Percentiles rank a stretch among this genome's conserved stretches.
These are phyloP conservation scores for Colletotrichum plurivorum DNA, from an alignment of 2,329 filamentous ascomycete species.

Conservation along the genomic window DNA sequence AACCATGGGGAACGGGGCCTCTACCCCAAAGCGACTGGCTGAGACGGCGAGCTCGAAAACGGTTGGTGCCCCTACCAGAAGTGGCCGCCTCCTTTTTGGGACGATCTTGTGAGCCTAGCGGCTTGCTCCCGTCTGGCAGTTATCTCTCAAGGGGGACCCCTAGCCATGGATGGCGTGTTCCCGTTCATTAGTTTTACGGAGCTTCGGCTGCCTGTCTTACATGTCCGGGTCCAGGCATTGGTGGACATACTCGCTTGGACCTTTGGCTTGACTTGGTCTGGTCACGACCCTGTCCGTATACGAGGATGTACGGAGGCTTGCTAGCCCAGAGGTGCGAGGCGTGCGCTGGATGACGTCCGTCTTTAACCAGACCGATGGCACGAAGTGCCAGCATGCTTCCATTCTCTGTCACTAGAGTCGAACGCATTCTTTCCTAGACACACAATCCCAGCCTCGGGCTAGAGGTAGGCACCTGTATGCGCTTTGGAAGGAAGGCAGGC, in stretches of 20 bases:
- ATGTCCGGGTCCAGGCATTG: not conserved
- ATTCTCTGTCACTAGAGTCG: not conserved
- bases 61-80: not conserved
- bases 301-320: not conserved
- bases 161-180: constrained; percentile 10
- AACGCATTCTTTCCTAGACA: too few relatives aligned
- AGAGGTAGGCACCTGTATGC: too few relatives aligned
- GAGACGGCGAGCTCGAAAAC: constrained; percentile 11
- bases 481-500: too few relatives aligned
- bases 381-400: not conserved
- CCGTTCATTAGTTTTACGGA: constrained; percentile 7
- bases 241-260: not conserved
- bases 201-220: constrained; percentile 20
- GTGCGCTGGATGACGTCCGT: not conserved
- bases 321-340: not conserved
- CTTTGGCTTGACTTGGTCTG: not conserved
- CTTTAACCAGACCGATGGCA: too few relatives aligned
- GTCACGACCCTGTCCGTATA: not conserved
- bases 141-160: constrained; percentile 4
- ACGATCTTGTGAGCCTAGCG: constrained; percentile 3
- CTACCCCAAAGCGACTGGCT: not conserved
- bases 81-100: not conserved
- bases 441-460: too few relatives aligned
- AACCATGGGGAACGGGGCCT: not conserved
- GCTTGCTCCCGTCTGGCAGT: not conserved